phyloP scores from a whole-genome alignment of 768 basidiomycete species.

The Strobilomyces dryophilus region DNA sequence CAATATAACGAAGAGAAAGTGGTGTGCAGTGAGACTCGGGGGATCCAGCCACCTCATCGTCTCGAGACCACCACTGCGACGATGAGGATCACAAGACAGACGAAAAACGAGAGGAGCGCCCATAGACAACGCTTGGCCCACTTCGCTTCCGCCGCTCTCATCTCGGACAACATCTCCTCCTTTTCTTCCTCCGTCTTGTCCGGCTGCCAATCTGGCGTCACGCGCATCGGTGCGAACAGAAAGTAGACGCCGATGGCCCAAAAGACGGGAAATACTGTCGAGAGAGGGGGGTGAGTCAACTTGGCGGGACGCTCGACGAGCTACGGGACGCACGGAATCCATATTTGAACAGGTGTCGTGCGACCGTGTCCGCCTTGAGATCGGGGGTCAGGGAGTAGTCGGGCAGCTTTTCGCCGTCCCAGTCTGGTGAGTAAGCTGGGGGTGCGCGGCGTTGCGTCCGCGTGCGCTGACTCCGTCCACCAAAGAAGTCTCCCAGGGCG shows the following conservation, averaged over 20 bases:
- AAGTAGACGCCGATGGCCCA: conserved; percentile 59
- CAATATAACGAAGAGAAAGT: neutral
- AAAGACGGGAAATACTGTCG: conserved; percentile 55
- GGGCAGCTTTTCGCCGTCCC: conserved; percentile 31
- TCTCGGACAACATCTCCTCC: conserved; percentile 40
- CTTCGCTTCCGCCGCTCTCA: conserved; percentile 48
- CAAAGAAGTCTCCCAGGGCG: conserved; percentile 30
- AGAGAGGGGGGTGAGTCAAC: neutral
- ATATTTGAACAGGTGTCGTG: conserved; percentile 59
- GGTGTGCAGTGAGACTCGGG: neutral
- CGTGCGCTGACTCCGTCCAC: conserved; percentile 22
- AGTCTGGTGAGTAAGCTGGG: conserved; percentile 45
- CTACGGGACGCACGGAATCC: conserved; percentile 49
- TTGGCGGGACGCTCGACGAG: neutral
- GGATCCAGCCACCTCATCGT: conserved; percentile 17
- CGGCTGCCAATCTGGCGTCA: conserved; percentile 49
- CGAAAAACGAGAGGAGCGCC: conserved; percentile 46
- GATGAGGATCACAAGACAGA: conserved; percentile 33
- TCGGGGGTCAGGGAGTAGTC: conserved; percentile 22
- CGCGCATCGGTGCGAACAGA: conserved; percentile 48
- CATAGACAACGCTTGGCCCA: conserved; percentile 55
- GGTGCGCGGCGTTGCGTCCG: conserved; percentile 24
- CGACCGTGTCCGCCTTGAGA: conserved; percentile 51
- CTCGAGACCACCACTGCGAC: conserved; percentile 19
- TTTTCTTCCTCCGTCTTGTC: conserved; percentile 53